Conservation (phyloP, 1,284 basidiomycete genomes). For the Melampsora larici-populina region DNA sequence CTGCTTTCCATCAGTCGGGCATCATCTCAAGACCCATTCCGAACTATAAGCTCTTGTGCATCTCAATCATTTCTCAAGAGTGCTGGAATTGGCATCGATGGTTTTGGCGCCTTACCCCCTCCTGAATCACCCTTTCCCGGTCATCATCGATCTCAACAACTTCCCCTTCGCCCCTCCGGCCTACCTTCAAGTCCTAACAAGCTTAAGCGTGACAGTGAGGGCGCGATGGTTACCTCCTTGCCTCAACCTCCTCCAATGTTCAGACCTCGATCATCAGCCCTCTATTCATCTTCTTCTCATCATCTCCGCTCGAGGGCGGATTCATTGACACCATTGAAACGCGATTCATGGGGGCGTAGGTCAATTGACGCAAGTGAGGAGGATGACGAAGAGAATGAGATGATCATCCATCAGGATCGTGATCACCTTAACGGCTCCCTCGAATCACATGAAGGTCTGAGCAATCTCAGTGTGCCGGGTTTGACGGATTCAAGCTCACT, state of each 20-base stretch:
- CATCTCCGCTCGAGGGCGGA: conserved; percentile 1
- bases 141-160: conserved; percentile 3
- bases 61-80: conserved; percentile 16
- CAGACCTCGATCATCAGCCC: not conserved
- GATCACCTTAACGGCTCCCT: conserved; percentile 32
- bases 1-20: conserved; percentile 3
- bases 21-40: not conserved
- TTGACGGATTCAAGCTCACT: conserved; percentile 42
- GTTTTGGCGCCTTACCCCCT: conserved; percentile 40
- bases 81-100: not conserved
- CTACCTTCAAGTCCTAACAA: conserved; percentile 37
- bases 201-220: conserved; percentile 30
- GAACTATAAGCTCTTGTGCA: not conserved
- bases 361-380: conserved; percentile 30
- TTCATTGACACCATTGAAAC: not conserved
- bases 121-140: conserved; percentile 42
- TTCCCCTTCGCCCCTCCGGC: not conserved
- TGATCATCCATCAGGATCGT: conserved; percentile 6
- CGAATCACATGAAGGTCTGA: conserved; percentile 37
- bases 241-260: conserved; percentile 3
- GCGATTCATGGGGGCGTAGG: conserved; percentile 20
- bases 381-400: conserved; percentile 34
- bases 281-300: not conserved
- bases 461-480: conserved; percentile 39
- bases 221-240: conserved; percentile 9